These are phyloP conservation scores for Fusarium palustre DNA, from an alignment of 2,329 filamentous ascomycete species.

Conservation along the genomic window DNA sequence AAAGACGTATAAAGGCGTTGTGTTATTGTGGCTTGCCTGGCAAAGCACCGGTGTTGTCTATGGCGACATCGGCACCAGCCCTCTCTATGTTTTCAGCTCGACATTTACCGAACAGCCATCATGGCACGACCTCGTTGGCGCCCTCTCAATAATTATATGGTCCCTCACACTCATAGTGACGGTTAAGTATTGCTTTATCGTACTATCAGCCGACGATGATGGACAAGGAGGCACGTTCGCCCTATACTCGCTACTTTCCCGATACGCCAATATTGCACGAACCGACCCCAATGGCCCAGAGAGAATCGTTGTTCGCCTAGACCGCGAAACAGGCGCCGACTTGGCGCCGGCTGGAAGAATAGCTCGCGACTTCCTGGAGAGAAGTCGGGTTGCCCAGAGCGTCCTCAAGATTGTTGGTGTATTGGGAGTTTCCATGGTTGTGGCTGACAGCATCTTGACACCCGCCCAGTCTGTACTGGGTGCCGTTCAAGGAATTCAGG, in stretches of 20 bases:
- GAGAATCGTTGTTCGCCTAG: slow-evolving; percentile 66
- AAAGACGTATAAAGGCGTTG: slow-evolving; percentile 46
- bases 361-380: slow-evolving; percentile 69
- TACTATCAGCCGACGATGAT: slow-evolving; percentile 75
- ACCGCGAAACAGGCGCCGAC: slow-evolving; percentile 68
- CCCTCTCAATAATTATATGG: slow-evolving; percentile 77
- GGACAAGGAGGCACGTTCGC: slow-evolving; percentile 78
- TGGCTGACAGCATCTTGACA: slow-evolving; percentile 74
- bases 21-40: slow-evolving; percentile 65
- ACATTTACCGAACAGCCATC: slow-evolving; percentile 69
- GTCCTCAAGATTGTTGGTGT: slow-evolving; percentile 72
- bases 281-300: slow-evolving; percentile 65
- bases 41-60: slow-evolving; percentile 76
- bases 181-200: slow-evolving; percentile 75
- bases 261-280: slow-evolving; percentile 69
- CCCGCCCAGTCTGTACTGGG: slow-evolving; percentile 78
- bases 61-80: slow-evolving; percentile 74
- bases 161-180: slow-evolving; percentile 76
- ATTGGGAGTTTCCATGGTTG: slow-evolving; percentile 75
- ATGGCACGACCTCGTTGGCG: slow-evolving; percentile 71
- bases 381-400: slow-evolving; percentile 62
- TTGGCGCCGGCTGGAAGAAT: slow-evolving; percentile 63
- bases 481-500: slow-evolving; percentile 72
- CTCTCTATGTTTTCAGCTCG: slow-evolving; percentile 78
- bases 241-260: slow-evolving; percentile 72